These are phyloP conservation scores for Alternaria infectoria DNA, from an alignment of 2,329 filamentous ascomycete genomes.

Conservation along the genomic window DNA sequence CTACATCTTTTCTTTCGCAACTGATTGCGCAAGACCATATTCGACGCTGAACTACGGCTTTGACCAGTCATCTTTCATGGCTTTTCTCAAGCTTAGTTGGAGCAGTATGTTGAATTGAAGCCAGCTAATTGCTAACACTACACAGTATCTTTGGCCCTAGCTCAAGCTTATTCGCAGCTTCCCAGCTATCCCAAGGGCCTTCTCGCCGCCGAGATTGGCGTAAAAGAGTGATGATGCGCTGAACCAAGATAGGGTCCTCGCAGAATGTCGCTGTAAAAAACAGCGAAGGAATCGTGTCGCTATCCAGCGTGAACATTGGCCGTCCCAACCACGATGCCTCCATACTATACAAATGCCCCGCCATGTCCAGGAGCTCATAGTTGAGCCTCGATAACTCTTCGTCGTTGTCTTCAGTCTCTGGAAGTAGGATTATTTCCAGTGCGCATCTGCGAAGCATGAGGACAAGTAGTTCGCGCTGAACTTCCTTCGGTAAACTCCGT, in stretches of 20 bases:
- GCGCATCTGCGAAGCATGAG: background rate
- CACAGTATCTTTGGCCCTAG: background rate
- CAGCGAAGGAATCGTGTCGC: constrained; percentile 1
- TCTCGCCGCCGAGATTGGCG: background rate
- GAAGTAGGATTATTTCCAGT: background rate
- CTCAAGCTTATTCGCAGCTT: constrained; percentile 1
- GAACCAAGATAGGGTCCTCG: background rate
- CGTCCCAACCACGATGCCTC: constrained; percentile 6
- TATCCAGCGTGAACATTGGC: constrained; percentile 5
- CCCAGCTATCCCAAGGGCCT: constrained; percentile 5
- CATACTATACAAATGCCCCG: background rate
- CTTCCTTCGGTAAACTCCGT: background rate
- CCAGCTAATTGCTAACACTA: background rate
- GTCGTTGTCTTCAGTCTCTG: background rate
- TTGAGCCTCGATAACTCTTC: background rate
- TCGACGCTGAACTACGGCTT: too few species aligned
- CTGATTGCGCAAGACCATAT: too few species aligned
- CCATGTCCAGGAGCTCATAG: background rate
- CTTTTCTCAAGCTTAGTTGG: too few species aligned
- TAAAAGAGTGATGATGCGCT: background rate
- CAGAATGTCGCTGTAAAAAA: background rate
- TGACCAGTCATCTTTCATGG: too few species aligned
- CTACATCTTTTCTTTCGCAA: too few species aligned
- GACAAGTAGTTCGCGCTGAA: background rate
- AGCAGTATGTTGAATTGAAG: background rate